Evolutionary conservation across 352 stramenopile species (phyloP).

Genomic region (Globisporangium echinulatum): DNA sequence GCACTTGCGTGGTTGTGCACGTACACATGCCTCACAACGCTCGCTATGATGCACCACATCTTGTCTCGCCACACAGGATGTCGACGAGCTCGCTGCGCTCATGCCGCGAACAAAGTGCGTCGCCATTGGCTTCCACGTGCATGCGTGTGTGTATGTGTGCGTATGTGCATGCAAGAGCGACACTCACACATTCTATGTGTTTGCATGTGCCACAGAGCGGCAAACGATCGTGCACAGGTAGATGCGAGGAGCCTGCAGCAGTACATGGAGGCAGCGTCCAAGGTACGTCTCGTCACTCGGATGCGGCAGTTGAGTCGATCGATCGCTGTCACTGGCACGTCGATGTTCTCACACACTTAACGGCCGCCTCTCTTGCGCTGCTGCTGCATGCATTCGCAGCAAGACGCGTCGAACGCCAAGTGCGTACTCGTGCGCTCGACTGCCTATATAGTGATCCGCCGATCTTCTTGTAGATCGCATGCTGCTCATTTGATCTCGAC

Average conservation of each 20-base stretch:
- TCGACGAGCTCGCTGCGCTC: slow-evolving; percentile 56
- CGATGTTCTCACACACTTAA: no score
- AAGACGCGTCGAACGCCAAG: background rate
- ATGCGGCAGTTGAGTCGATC: no score
- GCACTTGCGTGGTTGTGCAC: no score
- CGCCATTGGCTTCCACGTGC: background rate
- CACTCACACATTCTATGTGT: background rate
- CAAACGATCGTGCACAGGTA: slow-evolving; percentile 37
- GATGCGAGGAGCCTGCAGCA: slow-evolving; percentile 44
- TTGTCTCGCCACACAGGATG: slow-evolving; percentile 1
- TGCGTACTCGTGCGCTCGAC: no score
- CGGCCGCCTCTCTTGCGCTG: no score
- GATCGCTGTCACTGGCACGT: no score
- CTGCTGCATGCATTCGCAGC: background rate
- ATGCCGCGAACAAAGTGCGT: slow-evolving; percentile 69
- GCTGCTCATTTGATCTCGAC: background rate
- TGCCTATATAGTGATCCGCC: background rate
- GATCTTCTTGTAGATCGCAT: background rate
- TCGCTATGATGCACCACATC: background rate
- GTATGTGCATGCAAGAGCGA: background rate
- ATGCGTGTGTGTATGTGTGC: background rate
- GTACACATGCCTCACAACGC: no score
- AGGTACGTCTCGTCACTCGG: slow-evolving; percentile 11
- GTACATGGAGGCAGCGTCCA: slow-evolving; percentile 43
- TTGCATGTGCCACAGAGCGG: slow-evolving; percentile 15